A percentile compares a stretch with the other conserved stretches of the same genome.
Evolutionary conservation across 2,329 filamentous ascomycete species (phyloP).

Genomic region (Penicillium expansum): DNA sequence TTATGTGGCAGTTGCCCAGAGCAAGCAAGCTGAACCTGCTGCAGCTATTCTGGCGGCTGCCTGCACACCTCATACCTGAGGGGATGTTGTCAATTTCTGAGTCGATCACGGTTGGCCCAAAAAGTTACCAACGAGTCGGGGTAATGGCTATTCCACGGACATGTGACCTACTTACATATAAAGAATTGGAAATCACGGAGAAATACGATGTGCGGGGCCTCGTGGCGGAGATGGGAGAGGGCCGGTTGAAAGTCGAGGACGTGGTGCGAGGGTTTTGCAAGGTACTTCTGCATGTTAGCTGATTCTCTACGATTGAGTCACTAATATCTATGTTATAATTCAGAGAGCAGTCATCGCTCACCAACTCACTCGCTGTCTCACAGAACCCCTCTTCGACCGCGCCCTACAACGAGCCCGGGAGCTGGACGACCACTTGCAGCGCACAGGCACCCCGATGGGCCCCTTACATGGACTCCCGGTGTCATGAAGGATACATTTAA

Average conservation of each 20-base stretch:
- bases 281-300: slow-evolving; percentile 8
- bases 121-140: slow-evolving; percentile 34
- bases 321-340: neutral
- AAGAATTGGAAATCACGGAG: slow-evolving; percentile 58
- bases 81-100: slow-evolving; percentile 38
- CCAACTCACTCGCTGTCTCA: slow-evolving; percentile 49
- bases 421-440: slow-evolving; percentile 47
- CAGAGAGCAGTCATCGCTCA: slow-evolving; percentile 41
- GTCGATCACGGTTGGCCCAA: slow-evolving; percentile 33
- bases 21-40: slow-evolving; percentile 40
- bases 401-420: slow-evolving; percentile 49
- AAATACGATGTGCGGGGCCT: slow-evolving; percentile 47
- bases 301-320: neutral
- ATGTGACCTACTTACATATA: slow-evolving; percentile 51
- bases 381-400: slow-evolving; percentile 53
- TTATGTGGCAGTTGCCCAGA: slow-evolving; percentile 36
- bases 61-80: slow-evolving; percentile 31
- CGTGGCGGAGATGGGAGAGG: slow-evolving; percentile 33
- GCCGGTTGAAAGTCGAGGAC: slow-evolving; percentile 41
- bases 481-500: slow-evolving; percentile 51
- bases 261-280: slow-evolving; percentile 58
- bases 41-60: slow-evolving; percentile 43
- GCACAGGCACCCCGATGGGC: slow-evolving; percentile 48
- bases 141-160: slow-evolving; percentile 52
- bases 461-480: slow-evolving; percentile 64